Base-by-base conservation (phyloP, 257 asterid genomes). In the Datura wrightii region DNA sequence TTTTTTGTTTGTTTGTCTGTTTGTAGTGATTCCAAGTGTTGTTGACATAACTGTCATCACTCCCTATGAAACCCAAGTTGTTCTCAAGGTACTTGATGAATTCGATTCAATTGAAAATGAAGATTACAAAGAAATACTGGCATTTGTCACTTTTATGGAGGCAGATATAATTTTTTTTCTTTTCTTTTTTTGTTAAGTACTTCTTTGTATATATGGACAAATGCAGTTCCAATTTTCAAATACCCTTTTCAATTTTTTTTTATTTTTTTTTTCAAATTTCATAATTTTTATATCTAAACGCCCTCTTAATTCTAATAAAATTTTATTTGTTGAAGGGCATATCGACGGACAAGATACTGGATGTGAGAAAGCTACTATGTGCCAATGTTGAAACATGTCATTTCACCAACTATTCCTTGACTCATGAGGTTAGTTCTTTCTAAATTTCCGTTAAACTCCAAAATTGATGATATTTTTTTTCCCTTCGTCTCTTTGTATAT, bases 301-400 rank as follows among this genome's bases (percentile, higher is more conserved):
- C 1, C 46, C 11, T 13, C 24, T 66, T 13, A 54, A 2, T 4
- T 82, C 3, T 48, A 39, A 5, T 67, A 55, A 5, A 24, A 1
- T 56, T 65, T 52, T 16, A 39, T 76, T 79, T 67, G 44, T 53
- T 86, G 86, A 86, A 97, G 99, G 97, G 99, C 9, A 95, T 97
- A 86, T 97, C 99, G 1, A 97, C 99, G 79, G 99, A 97, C 88
- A 97, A 92, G 89, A 95, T 97, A 80, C 93, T 95, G 42, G 99
- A 97, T 87, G 98, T 97, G 79, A 94, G 86, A 90, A 97, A 89
- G 92, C 90, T 97, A 85, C 54, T 97, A 74, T 94, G 92, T 76
- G 93, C 91, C 80, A 89, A 95, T 86, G 95, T 91, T n/a, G 96
- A 94, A 82, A 94, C 98, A 13, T 97, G 99, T 88, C 98, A 97